Conservation (phyloP, 2,329 filamentous ascomycete genomes). For the Sporothrix schenckii region DNA sequence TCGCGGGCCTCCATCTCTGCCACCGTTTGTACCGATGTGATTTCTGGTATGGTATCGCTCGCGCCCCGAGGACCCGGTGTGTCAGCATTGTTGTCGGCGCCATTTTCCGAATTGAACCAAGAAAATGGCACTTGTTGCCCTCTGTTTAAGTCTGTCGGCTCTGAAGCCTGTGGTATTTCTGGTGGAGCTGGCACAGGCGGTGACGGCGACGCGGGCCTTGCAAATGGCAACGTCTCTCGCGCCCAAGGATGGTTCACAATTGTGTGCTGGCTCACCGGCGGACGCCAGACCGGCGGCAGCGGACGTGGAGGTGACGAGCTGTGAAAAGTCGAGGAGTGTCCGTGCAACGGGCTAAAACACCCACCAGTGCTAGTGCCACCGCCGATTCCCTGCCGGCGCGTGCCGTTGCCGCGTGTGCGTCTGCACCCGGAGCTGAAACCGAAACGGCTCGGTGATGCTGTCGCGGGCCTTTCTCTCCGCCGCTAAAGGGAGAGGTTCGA, state of each 20-base stretch:
- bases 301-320: not conserved
- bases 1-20: slow-evolving; percentile 33
- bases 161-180: no score
- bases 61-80: not conserved
- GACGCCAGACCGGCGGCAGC: slow-evolving; percentile 31
- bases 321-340: not conserved
- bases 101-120: no score
- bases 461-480: not conserved
- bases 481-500: slow-evolving; percentile 19
- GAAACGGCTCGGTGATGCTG: not conserved
- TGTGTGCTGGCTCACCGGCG: slow-evolving; percentile 36
- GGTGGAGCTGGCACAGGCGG: not conserved
- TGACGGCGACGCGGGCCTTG: not conserved
- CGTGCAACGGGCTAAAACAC: not conserved
- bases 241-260: slow-evolving; percentile 32
- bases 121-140: not conserved
- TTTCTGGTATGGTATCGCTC: no score
- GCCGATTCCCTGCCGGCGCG: not conserved
- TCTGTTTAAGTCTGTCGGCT: not conserved
- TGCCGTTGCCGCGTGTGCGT: not conserved
- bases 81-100: not conserved
- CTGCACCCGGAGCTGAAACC: not conserved
- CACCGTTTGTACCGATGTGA: not conserved
- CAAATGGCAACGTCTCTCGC: slow-evolving; percentile 9
- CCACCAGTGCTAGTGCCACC: not conserved